Evolutionary conservation across 495 filamentous ascomycete genomes (phyloP).

Genomic region (Neurospora sp.): DNA sequence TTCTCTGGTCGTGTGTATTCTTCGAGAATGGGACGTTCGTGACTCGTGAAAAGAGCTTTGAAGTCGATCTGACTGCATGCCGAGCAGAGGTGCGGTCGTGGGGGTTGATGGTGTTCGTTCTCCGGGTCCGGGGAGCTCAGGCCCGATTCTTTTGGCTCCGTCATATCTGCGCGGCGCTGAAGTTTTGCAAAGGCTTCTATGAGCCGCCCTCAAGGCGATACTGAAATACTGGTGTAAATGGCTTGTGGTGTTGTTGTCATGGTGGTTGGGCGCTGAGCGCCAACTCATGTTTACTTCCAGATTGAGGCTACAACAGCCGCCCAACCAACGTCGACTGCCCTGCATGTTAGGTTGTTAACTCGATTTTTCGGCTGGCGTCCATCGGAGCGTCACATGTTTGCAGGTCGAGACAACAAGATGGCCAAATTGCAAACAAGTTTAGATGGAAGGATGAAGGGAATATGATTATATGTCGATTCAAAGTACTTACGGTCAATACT

Average conservation of each 20-base stretch:
- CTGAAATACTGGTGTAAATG: background rate
- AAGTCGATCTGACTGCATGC: background rate
- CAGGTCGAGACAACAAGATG: background rate
- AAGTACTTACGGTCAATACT: no score
- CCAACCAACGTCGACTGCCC: background rate
- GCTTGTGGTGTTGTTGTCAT: background rate
- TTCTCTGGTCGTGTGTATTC: background rate
- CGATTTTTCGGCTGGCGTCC: background rate
- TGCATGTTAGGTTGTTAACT: background rate
- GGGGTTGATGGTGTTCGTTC: background rate
- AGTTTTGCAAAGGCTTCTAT: background rate
- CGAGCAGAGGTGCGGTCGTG: background rate
- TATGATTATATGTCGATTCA: no score
- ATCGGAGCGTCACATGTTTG: background rate
- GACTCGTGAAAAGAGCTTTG: background rate
- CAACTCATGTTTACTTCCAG: background rate
- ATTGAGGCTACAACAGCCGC: background rate
- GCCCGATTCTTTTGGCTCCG: background rate
- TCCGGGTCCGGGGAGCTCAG: background rate
- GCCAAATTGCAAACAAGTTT: background rate
- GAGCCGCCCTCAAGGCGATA: background rate
- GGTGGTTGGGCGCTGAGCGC: background rate
- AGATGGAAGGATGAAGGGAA: no score
- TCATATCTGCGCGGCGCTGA: background rate
- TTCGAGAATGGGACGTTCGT: background rate